A percentile compares a stretch with the other conserved stretches of the same genome.
These are phyloP conservation scores for Fagopyrum tataricum DNA, from an alignment of 148 eudicot genomes.

Conservation along the genomic window DNA sequence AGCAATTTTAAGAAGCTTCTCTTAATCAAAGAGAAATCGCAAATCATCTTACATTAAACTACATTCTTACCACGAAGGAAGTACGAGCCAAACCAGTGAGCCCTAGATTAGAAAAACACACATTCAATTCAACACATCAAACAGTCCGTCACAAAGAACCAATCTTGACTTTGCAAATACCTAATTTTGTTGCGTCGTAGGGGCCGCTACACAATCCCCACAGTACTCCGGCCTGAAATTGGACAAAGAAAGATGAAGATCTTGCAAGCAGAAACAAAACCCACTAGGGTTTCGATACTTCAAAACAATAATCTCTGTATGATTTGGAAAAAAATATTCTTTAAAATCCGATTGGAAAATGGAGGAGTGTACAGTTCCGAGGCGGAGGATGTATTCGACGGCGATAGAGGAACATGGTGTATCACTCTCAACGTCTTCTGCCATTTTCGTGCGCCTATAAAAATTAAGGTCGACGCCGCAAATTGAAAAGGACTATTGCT, in stretches of 20 bases:
- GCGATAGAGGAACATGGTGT: constrained; percentile 64
- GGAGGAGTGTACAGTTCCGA: constrained; percentile 41
- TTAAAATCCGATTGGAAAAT: not conserved
- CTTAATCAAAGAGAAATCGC: not conserved
- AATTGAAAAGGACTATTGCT: no score
- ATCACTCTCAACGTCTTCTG: constrained; percentile 27
- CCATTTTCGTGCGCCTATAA: not conserved
- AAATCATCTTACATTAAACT: constrained; percentile 9
- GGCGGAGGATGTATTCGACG: constrained; percentile 52
- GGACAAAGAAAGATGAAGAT: not conserved
- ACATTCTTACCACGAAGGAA: constrained; percentile 51
- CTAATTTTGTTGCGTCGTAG: constrained; percentile 51
- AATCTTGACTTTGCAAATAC: constrained; percentile 21
- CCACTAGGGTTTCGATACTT: not conserved
- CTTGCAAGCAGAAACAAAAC: not conserved
- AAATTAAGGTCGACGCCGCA: no score
- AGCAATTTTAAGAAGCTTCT: not conserved
- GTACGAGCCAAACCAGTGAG: constrained; percentile 48
- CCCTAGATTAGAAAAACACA: constrained; percentile 26
- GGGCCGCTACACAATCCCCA: constrained; percentile 88
- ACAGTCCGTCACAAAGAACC: not conserved
- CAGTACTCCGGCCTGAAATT: constrained; percentile 61
- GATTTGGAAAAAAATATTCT: not conserved
- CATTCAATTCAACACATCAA: constrained; percentile 4
- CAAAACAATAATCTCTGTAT: not conserved